phyloP scores from a whole-genome alignment of 2,329 filamentous ascomycete genomes.

The Fusarium annulatum region DNA sequence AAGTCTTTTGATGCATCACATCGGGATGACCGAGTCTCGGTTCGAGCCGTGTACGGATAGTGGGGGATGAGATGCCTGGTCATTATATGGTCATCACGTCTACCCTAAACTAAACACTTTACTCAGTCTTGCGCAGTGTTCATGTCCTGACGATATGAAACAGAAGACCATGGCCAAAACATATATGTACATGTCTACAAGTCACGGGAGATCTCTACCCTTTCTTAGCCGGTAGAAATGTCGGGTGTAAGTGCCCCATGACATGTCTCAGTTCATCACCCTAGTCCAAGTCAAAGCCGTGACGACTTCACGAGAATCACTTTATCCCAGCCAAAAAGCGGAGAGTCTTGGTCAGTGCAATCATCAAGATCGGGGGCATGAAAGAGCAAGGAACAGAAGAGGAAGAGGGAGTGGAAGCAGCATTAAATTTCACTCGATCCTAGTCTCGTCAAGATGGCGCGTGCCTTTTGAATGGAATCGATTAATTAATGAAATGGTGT shows the following conservation, averaged over 20 bases:
- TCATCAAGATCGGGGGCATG: not conserved
- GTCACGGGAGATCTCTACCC: not conserved
- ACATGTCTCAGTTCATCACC: not conserved
- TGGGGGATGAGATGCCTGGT: not conserved
- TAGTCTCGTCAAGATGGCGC: not conserved
- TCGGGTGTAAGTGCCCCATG: not conserved
- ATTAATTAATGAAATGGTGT: not conserved
- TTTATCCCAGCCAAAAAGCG: conserved; percentile 4
- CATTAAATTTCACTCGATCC: conserved; percentile 10
- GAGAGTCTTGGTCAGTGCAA: conserved; percentile 5
- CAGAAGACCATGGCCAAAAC: not conserved
- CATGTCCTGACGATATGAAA: not conserved
- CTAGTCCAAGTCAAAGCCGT: not conserved
- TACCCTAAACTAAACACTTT: not conserved
- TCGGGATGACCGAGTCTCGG: not conserved
- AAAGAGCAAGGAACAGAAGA: not conserved
- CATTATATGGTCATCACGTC: not conserved
- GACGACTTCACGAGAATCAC: conserved; percentile 16
- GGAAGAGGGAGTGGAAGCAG: not conserved
- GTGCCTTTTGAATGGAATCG: not conserved
- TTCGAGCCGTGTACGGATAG: not conserved
- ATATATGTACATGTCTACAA: not conserved
- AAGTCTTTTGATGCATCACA: not conserved
- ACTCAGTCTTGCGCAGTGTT: not conserved
- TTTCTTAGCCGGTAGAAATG: not conserved